Percentiles rank a stretch among this genome's conserved stretches.
Evolutionary conservation across 2,329 filamentous ascomycete genomes (phyloP).

Genomic region (Alternaria sp.): DNA sequence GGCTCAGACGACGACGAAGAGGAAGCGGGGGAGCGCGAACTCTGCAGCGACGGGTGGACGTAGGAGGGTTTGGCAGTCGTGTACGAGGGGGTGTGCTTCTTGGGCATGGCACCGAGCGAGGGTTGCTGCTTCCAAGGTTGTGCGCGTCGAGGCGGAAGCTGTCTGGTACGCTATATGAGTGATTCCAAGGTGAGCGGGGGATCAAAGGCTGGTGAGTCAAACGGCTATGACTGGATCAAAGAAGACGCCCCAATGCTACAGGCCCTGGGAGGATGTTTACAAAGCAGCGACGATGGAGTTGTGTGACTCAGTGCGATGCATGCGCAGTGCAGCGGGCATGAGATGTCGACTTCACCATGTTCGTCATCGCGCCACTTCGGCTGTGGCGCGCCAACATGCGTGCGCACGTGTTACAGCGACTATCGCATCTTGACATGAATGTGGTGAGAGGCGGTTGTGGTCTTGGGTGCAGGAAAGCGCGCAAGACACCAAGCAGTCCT

Average conservation of each 20-base stretch:
- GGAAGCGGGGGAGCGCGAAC: constrained; percentile 37
- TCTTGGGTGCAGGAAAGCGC: neutral
- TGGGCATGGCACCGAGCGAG: constrained; percentile 52
- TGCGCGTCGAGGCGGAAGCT: constrained; percentile 4
- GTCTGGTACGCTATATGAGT: constrained; percentile 12
- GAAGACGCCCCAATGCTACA: neutral
- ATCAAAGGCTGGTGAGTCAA: constrained; percentile 19
- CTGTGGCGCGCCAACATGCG: constrained; percentile 1
- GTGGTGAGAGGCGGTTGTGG: too few species aligned
- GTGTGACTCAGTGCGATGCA: constrained; percentile 13
- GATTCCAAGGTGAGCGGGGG: constrained; percentile 12
- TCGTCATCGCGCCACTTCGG: constrained; percentile 17
- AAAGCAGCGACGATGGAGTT: constrained; percentile 1
- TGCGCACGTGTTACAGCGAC: constrained; percentile 2
- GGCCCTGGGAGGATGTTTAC: constrained; percentile 1
- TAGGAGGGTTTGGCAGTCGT: constrained; percentile 52
- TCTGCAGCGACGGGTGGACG: constrained; percentile 48
- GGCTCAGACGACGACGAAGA: constrained; percentile 34
- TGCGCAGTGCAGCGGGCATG: neutral
- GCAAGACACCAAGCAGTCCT: neutral
- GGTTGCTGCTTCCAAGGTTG: neutral
- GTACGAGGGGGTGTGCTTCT: constrained; percentile 56
- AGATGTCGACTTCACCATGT: neutral
- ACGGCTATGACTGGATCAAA: constrained; percentile 10
- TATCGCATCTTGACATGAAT: neutral